These are phyloP conservation scores for Xylaria scruposa DNA, from an alignment of 495 filamentous ascomycete species.

Conservation along the genomic window DNA sequence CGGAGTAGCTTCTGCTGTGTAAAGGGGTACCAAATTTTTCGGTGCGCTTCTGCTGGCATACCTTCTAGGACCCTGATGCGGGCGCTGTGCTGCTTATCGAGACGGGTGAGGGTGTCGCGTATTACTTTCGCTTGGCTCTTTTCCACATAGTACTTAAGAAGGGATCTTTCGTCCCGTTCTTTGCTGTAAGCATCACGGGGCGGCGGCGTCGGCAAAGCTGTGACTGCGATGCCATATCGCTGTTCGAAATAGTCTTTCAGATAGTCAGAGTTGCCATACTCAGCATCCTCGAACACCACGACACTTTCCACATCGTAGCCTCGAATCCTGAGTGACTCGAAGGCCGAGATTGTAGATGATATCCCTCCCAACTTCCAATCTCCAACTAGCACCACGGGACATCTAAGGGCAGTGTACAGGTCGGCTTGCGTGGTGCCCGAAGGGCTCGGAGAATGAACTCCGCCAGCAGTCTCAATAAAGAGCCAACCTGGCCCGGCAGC, in stretches of 20 bases:
- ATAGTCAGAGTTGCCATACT: constrained; percentile 71
- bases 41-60: constrained; percentile 63
- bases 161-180: constrained; percentile 55
- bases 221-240: constrained; percentile 60
- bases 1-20: constrained; percentile 73
- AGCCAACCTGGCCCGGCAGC: constrained; percentile 50
- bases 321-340: constrained; percentile 72
- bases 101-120: constrained; percentile 50
- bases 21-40: constrained; percentile 80
- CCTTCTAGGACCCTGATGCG: constrained; percentile 62
- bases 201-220: constrained; percentile 62
- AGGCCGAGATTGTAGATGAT: constrained; percentile 74
- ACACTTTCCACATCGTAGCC: constrained; percentile 76
- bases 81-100: constrained; percentile 54
- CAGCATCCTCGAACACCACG: constrained; percentile 64
- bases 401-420: constrained; percentile 70
- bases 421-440: constrained; percentile 78
- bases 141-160: constrained; percentile 67
- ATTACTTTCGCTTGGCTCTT: constrained; percentile 40
- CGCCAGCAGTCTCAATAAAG: constrained; percentile 79
- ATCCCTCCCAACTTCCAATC: constrained; percentile 78
- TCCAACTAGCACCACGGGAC: constrained; percentile 74
- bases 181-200: constrained; percentile 31
- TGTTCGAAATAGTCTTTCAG: constrained; percentile 64
- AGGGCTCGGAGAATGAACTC: constrained; percentile 75